A percentile compares a stretch with the other conserved stretches of the same genome.
These are phyloP conservation scores for Cyclotella cryptica DNA, from an alignment of 108 stramenopile genomes.

Conservation along the genomic window DNA sequence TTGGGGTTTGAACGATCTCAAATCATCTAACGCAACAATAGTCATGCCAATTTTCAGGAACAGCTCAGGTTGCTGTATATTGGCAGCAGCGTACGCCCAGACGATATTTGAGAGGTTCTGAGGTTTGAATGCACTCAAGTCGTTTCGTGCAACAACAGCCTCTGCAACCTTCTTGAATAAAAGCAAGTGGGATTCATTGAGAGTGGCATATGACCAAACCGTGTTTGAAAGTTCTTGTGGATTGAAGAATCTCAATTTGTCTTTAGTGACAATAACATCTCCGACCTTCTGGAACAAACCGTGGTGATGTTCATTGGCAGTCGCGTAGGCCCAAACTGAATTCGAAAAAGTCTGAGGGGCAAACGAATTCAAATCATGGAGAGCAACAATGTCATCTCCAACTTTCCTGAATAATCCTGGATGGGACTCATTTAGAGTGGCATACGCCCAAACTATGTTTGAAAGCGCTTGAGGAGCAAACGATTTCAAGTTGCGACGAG, in stretches of 20 bases:
- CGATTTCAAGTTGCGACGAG: background rate
- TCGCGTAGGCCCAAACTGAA: constrained; percentile 1
- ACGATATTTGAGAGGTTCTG: background rate
- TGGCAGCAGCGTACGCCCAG: background rate
- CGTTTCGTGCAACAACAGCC: background rate
- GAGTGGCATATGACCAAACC: constrained; percentile 6
- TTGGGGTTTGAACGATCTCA: background rate
- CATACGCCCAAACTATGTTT: constrained; percentile 6
- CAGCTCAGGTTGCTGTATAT: background rate
- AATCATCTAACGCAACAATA: background rate
- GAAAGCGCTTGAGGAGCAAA: background rate
- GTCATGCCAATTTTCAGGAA: background rate
- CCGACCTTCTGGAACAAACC: background rate
- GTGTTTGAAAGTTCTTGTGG: constrained; percentile 3
- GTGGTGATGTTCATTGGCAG: background rate
- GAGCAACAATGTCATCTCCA: background rate
- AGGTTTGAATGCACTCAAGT: background rate
- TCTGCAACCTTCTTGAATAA: constrained; percentile 1
- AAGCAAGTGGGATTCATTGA: background rate
- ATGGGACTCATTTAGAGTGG: background rate
- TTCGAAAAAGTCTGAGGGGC: background rate
- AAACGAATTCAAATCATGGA: background rate
- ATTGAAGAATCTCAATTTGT: constrained; percentile 3
- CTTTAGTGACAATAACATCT: background rate
- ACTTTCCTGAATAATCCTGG: background rate